Evolutionary conservation across 2,329 filamentous ascomycete species (phyloP), one percentile per base, ranked within the genome.

Genomic region (Botrytis cinerea): DNA sequence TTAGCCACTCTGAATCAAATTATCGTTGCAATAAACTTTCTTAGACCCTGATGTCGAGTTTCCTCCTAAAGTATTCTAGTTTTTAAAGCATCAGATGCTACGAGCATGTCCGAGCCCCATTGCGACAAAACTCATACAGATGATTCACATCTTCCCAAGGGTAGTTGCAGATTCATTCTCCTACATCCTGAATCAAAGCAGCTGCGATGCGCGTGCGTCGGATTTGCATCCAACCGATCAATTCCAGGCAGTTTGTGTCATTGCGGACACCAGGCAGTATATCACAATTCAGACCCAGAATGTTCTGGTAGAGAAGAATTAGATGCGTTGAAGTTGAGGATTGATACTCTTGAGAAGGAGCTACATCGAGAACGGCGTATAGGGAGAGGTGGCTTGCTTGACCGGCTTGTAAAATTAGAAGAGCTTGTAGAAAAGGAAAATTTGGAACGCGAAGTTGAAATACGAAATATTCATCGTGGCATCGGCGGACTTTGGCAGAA

Each of bases 231-330:
- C 73, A 89, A 88, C 79, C 83, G 82, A 69, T 79, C 82, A n/a
- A 82, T 87, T 18, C 87, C 88, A 1, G 85, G 87, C 54, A 86
- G 87, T 71, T 85, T 82, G 32, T 90, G 88, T 77, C 85, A 88
- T 69, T 90, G 88, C 76, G 88, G 88, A 9, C 88, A 90, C 78
- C 84, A 88, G 71, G 86, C 88, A 48, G 90, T 88, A 80, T 90
- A 87, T 78, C 88, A 90, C 78, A 82, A 86, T 73, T 83, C 75
- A 25, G 76, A 84, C 75, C 83, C 84, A n/a, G 81, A 84, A 43
- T 84, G 87, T 71, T 79, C 81, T 20, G 85, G 85, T 73, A 84
- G 80, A 73, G 82, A 81, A 32, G 87, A 89, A 75, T 77, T 88
- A 38, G 85, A 86, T 51, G 81, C 83, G 35, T 82, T 89, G 74